Evolutionary conservation across 2,329 filamentous ascomycete species (phyloP), one percentile per base, ranked within the genome.

Genomic region (Dactylellina haptotyla): DNA sequence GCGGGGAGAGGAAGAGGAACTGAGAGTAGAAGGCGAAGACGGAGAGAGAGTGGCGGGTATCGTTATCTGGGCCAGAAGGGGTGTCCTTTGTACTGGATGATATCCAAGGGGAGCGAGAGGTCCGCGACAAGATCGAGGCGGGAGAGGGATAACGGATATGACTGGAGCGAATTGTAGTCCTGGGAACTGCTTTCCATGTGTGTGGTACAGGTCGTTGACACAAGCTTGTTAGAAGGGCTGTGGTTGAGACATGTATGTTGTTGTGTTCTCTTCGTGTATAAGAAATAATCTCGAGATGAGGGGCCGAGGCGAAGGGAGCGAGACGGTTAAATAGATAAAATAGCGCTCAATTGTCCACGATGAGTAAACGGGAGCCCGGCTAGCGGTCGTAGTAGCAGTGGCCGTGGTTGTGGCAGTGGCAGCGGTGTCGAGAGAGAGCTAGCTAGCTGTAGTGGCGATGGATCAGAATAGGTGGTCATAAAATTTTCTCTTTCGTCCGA

Each of bases 61-160:
- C 57, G 69, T 62, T 73, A 73, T 73, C 69, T 73, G n/a, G 69
- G 69, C 69, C 69, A 73, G 63, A 73, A 73, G 14, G 69, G 69
- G 48, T 73, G 69, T 50, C 69, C 69, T 61, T 73, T 73, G 30
- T 73, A 73, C 56, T 73, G 69, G 53, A 73, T 73, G 48, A 73
- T 73, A 56, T 73, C 69, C 39, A 73, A 48, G 34, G 69, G 69
- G 4, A 73, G 61, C 8, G 69, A 73, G 28, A 73, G 54, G 69
- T 73, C 69, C 37, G 69, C 61, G 53, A 73, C 61, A 30, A 66
- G 61, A 23, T 61, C 54, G 54, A 34, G 61, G 61, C 63, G 69
- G 54, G 69, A 34, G 32, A 53, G 45, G 45, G 67, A 57, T 25
- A 46, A 26, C 25, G 65, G 50, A 50, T 23, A 45, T 34, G 48